phyloP scores from a whole-genome alignment of 352 stramenopile genomes.

The Phytophthora litchii region DNA sequence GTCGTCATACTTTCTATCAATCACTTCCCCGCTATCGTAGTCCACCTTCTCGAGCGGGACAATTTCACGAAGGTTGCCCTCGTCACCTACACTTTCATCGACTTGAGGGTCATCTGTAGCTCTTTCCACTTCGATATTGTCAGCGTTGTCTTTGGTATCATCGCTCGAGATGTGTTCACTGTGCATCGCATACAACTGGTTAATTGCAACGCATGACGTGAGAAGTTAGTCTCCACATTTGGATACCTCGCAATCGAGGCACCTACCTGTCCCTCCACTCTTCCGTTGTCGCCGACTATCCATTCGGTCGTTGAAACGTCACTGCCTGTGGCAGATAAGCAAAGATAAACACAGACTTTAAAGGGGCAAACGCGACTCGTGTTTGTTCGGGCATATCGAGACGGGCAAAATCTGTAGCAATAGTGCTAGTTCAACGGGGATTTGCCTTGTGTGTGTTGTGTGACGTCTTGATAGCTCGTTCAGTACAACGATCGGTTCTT shows the following conservation, averaged over 20 bases:
- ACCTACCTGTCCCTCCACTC: not conserved
- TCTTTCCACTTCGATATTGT: not conserved
- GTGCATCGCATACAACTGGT: slow-evolving; percentile 8
- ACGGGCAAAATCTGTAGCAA: slow-evolving; percentile 15
- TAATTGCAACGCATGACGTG: not conserved
- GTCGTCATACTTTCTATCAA: not conserved
- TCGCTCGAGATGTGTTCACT: slow-evolving; percentile 5
- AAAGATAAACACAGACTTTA: slow-evolving; percentile 8
- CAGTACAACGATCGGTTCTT: slow-evolving; percentile 10
- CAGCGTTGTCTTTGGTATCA: not conserved
- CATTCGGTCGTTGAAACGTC: slow-evolving; percentile 26
- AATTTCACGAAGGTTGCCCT: not conserved
- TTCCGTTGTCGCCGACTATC: not conserved
- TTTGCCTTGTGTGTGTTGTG: slow-evolving; percentile 35
- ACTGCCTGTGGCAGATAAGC: slow-evolving; percentile 10
- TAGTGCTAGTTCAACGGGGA: slow-evolving; percentile 18
- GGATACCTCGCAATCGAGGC: not conserved
- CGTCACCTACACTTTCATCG: not conserved
- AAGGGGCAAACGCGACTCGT: slow-evolving; percentile 31
- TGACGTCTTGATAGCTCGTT: slow-evolving; percentile 20
- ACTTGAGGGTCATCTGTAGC: not conserved
- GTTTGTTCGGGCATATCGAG: slow-evolving; percentile 25
- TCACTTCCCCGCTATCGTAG: not conserved
- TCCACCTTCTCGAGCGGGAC: not conserved
- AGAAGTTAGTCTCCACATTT: slow-evolving; percentile 1